These are phyloP conservation scores for Solanum lignicaule DNA, from an alignment of 257 asterid species.

Conservation along the genomic window DNA sequence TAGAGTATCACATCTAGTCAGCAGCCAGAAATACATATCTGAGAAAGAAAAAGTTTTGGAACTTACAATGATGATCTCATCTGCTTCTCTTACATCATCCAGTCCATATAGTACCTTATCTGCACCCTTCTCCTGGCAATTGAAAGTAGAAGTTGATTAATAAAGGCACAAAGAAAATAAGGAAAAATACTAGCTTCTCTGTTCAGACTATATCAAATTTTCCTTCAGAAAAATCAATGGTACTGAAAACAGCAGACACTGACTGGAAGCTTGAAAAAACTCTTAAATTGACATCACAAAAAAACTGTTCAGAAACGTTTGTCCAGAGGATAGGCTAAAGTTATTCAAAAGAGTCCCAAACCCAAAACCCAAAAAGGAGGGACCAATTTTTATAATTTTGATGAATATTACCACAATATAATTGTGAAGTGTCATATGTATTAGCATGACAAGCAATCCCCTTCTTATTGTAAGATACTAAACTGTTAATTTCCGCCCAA, in stretches of 20 bases:
- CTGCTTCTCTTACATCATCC: conserved; percentile 56
- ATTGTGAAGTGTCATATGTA: not conserved
- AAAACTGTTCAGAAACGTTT: not conserved
- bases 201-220: not conserved
- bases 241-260: not conserved
- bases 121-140: conserved; percentile 40
- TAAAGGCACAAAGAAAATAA: not conserved
- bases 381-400: not conserved
- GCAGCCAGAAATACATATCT: not conserved
- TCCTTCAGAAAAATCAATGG: not conserved
- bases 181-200: not conserved
- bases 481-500: not conserved
- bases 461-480: not conserved
- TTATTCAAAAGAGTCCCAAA: not conserved
- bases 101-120: conserved; percentile 59
- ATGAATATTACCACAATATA: not conserved
- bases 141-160: not conserved
- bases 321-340: not conserved
- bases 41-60: not conserved
- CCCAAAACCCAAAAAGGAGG: not conserved
- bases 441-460: not conserved
- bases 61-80: conserved; percentile 60
- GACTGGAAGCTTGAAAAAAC: not conserved
- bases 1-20: conserved; percentile 1
- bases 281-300: not conserved